Base-by-base conservation (phyloP, 2,329 filamentous ascomycete species). In the Claviceps citrina region DNA sequence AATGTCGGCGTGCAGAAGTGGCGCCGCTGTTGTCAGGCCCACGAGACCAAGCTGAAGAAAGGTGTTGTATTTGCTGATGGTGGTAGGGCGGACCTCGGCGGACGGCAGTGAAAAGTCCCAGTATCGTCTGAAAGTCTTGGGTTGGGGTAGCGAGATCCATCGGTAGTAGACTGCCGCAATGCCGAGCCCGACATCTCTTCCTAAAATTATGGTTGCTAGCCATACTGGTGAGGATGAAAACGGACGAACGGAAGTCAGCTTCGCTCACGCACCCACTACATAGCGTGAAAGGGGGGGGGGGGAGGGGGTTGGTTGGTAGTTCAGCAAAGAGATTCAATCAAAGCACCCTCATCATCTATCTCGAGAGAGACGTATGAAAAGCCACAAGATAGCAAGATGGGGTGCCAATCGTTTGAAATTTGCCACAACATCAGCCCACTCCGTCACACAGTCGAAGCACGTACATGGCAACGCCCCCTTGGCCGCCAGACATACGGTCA, bases 71-170 rank as follows among this genome's bases (percentile, higher is more conserved):
- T 93, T 93, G 61, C 81, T 86, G 45, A 93, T 84, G 1, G 72
- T 80, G 0, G 84, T 91, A 1, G 84, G 84, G 44, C 76, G 80
- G 5, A 93, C 84, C 60, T 91, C 84, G 3, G 84, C 84, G 30
- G 78, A 84, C 2, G 84, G 91, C 12, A 98, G 71, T 3, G 83
- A 89, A 56, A 98, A 96, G 61, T 98, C 91, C 91, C 91, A 98
- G 62, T 96, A 98, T 15, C 91, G 70, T 15, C 73, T 64, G 60
- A 95, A 84, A 0, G 91, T 96, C 63, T 96, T 96, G 2, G 91
- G 91, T 0, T 84, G 79, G 0, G 91, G 91, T 5, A 98, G 71
- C 2, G 84, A 93, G 48, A 95, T 93, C 74, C 85, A 96, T 47
- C 91, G 81, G 60, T 91, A 96, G 65, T 95, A 96, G 49, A 98